Evolutionary conservation across 2,329 filamentous ascomycete genomes (phyloP).

Genomic region (Penicillium oxalicum): DNA sequence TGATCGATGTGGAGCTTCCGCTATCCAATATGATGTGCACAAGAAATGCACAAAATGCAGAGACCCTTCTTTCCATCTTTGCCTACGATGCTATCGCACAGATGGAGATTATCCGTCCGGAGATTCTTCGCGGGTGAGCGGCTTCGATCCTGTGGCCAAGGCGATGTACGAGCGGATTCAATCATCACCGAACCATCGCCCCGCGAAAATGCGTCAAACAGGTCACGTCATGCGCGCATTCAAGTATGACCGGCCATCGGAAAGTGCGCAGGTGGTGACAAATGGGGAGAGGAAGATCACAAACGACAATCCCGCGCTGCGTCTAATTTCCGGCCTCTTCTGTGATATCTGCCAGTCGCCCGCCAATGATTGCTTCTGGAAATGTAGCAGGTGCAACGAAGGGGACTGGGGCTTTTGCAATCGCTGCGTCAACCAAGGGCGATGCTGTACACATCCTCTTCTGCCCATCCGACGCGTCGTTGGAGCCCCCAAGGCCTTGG

Average conservation of each 20-base stretch:
- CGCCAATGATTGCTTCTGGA: slow-evolving; percentile 83
- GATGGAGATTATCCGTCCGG: slow-evolving; percentile 67
- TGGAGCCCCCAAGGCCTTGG: slow-evolving; percentile 7
- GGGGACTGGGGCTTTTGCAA: slow-evolving; percentile 96
- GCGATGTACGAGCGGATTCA: slow-evolving; percentile 56
- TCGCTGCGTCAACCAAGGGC: slow-evolving; percentile 74
- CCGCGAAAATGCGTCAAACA: slow-evolving; percentile 13
- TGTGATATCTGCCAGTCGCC: slow-evolving; percentile 69
- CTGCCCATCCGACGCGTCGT: slow-evolving; percentile 64
- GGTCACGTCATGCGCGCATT: slow-evolving; percentile 48
- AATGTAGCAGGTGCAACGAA: slow-evolving; percentile 78
- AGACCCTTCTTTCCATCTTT: slow-evolving; percentile 69
- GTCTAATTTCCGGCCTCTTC: slow-evolving; percentile 75
- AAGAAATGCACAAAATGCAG: slow-evolving; percentile 72
- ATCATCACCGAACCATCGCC: slow-evolving; percentile 23
- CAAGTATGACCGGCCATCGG: slow-evolving; percentile 29
- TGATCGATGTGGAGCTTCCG: slow-evolving; percentile 59
- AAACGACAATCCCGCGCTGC: slow-evolving; percentile 59
- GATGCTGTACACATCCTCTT: slow-evolving; percentile 74
- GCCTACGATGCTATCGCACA: slow-evolving; percentile 69
- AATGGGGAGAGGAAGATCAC: slow-evolving; percentile 49
- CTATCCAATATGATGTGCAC: slow-evolving; percentile 81
- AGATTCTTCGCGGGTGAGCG: slow-evolving; percentile 82
- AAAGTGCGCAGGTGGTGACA: slow-evolving; percentile 22
- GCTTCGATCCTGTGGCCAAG: slow-evolving; percentile 71